These are phyloP conservation scores for Salix arbutifolia DNA, from an alignment of 345 rosid species.

Conservation along the genomic window DNA sequence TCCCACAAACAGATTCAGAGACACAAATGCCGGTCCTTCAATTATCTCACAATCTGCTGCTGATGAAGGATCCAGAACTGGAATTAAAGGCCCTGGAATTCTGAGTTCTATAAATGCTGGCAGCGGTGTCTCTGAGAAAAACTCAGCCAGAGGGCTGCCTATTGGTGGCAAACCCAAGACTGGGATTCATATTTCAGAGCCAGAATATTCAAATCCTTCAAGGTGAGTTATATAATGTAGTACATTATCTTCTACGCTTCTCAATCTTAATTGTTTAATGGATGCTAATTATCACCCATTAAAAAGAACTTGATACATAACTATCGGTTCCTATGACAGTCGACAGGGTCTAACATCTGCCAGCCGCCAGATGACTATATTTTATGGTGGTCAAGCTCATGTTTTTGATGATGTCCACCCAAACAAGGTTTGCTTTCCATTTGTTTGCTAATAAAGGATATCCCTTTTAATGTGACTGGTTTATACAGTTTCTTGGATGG, in stretches of 20 bases:
- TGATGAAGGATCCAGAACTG: slow-evolving; percentile 99
- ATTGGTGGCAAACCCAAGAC: slow-evolving; percentile 45
- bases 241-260: slow-evolving; percentile 4
- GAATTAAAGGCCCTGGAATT: slow-evolving; percentile 69
- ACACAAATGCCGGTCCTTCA: slow-evolving; percentile 49
- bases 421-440: slow-evolving; percentile 57
- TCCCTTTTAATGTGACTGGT: neutral
- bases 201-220: slow-evolving; percentile 54
- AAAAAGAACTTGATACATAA: neutral
- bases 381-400: slow-evolving; percentile 97
- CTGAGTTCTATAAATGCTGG: slow-evolving; percentile 45
- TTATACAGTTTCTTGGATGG: neutral
- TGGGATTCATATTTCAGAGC: slow-evolving; percentile 35
- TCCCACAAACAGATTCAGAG: slow-evolving; percentile 62
- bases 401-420: slow-evolving; percentile 98
- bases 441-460: neutral
- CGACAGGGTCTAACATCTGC: slow-evolving; percentile 48
- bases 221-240: slow-evolving; percentile 39
- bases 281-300: neutral
- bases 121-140: slow-evolving; percentile 37
- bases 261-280: neutral
- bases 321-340: slow-evolving; percentile 27
- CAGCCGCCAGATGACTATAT: slow-evolving; percentile 88
- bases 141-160: slow-evolving; percentile 32
- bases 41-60: slow-evolving; percentile 73